Evolutionary conservation across 139 green algal species (phyloP).

Genomic region (Haematococcus sp.): DNA sequence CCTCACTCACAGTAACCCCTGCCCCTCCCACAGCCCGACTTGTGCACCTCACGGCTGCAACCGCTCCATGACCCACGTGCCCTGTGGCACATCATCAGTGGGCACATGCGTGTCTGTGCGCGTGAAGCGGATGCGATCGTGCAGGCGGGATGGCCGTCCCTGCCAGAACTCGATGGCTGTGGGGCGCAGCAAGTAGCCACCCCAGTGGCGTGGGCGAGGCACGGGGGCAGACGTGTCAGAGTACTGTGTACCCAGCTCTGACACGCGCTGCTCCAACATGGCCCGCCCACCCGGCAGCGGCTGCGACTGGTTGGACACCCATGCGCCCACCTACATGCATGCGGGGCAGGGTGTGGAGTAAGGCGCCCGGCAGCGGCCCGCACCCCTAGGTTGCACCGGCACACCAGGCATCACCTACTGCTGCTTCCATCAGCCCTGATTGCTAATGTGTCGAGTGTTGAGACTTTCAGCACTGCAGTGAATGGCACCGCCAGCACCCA

Average conservation of each 20-base stretch:
- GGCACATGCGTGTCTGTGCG: not conserved
- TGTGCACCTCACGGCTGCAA: conserved; percentile 72
- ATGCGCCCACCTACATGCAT: conserved; percentile 61
- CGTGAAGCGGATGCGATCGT: conserved; percentile 77
- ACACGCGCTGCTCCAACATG: not conserved
- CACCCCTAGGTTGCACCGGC: too few relatives aligned
- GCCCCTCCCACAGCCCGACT: too few relatives aligned
- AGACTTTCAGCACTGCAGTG: too few relatives aligned
- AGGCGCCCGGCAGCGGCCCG: too few relatives aligned
- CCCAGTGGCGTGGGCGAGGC: conserved; percentile 75
- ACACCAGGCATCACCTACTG: too few relatives aligned
- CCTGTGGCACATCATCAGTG: not conserved
- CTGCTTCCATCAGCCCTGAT: too few relatives aligned
- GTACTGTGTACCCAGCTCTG: conserved; percentile 40
- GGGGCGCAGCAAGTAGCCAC: conserved; percentile 78
- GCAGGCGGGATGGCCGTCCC: conserved; percentile 70
- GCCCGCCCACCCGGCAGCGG: conserved; percentile 34
- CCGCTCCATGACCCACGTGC: conserved; percentile 56
- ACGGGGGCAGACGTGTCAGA: conserved; percentile 35
- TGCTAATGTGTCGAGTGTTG: too few relatives aligned
- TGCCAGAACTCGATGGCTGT: conserved; percentile 88
- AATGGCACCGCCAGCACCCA: too few relatives aligned
- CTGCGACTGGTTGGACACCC: conserved; percentile 69
- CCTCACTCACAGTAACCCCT: too few relatives aligned
- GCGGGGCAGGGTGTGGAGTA: too few relatives aligned